phyloP scores from a whole-genome alignment of 2,329 filamentous ascomycete genomes.

The Penicillium crustosum region DNA sequence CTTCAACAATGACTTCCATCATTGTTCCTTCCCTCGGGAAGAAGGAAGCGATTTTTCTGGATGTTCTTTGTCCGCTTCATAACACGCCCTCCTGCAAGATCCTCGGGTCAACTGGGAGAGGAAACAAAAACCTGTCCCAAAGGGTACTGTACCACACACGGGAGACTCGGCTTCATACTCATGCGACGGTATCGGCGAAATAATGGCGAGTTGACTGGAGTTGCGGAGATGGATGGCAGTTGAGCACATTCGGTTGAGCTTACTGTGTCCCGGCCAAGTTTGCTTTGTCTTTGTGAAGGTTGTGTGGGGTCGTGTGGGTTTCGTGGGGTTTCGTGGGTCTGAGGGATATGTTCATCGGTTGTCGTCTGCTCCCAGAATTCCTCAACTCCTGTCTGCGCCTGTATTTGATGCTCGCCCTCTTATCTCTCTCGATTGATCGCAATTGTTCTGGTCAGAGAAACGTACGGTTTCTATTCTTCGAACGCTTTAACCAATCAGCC shows the following conservation, averaged over 20 bases:
- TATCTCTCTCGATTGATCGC: slow-evolving; percentile 5
- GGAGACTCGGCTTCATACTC: slow-evolving; percentile 53
- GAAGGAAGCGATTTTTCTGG: slow-evolving; percentile 81
- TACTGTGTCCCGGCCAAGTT: slow-evolving; percentile 8
- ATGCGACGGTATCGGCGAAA: slow-evolving; percentile 11
- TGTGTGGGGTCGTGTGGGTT: slow-evolving; percentile 11
- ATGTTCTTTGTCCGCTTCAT: slow-evolving; percentile 88
- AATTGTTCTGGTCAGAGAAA: slow-evolving; percentile 13
- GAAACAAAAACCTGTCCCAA: slow-evolving; percentile 94
- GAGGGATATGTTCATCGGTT: slow-evolving; percentile 19
- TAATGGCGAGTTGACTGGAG: slow-evolving; percentile 22
- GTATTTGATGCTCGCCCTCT: neutral
- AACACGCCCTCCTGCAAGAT: slow-evolving; percentile 60
- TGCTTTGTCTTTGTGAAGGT: slow-evolving; percentile 12
- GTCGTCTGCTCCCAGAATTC: slow-evolving; percentile 13
- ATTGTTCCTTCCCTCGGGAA: slow-evolving; percentile 39
- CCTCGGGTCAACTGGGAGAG: slow-evolving; percentile 56
- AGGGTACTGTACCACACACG: slow-evolving; percentile 78
- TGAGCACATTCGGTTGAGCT: slow-evolving; percentile 16
- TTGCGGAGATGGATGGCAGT: slow-evolving; percentile 27
- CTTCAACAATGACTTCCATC: slow-evolving; percentile 30
- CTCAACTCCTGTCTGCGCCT: slow-evolving; percentile 16
- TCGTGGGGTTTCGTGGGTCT: slow-evolving; percentile 7
- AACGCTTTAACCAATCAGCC: slow-evolving; percentile 11
- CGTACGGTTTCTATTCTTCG: slow-evolving; percentile 6